Evolutionary conservation across 2,329 filamentous ascomycete species (phyloP).

Genomic region (Chaetomiaceae sp.): DNA sequence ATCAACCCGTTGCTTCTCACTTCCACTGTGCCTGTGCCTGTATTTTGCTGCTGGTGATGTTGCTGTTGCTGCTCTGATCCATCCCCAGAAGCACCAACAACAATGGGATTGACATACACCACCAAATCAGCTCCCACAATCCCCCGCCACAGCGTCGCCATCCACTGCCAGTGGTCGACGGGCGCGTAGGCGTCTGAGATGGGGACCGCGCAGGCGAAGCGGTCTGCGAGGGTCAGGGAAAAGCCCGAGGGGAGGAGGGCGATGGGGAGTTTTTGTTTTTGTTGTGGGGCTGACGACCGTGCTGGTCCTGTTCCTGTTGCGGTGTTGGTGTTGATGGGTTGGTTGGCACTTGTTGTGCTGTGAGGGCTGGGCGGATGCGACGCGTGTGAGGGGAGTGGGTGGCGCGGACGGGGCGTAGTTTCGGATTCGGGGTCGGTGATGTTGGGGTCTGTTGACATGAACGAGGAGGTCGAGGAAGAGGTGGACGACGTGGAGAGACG

Average conservation of each 20-base stretch:
- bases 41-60: too few relatives aligned
- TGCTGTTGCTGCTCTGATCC: too few relatives aligned
- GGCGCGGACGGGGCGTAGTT: neutral
- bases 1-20: conserved; percentile 18
- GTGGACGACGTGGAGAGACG: conserved; percentile 3
- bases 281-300: too few relatives aligned
- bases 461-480: neutral
- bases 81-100: neutral
- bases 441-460: conserved; percentile 3
- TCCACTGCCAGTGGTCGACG: conserved; percentile 96
- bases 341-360: neutral
- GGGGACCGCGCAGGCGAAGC: conserved; percentile 66
- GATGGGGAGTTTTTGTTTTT: conserved; percentile 50
- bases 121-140: conserved; percentile 77
- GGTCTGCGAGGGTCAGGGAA: conserved; percentile 72
- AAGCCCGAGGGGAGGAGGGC: conserved; percentile 74
- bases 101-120: conserved; percentile 56
- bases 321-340: conserved; percentile 5
- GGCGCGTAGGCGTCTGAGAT: conserved; percentile 73
- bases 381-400: neutral
- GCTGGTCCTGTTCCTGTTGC: too few relatives aligned
- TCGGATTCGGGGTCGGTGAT: neutral
- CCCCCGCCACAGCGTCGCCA: conserved; percentile 87
- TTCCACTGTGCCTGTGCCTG: conserved; percentile 31
- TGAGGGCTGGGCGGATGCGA: neutral